A percentile compares a stretch with the other conserved stretches of the same genome.
phyloP scores from a whole-genome alignment of 108 stramenopile species.

The Cyclostephanos tholiformis region DNA sequence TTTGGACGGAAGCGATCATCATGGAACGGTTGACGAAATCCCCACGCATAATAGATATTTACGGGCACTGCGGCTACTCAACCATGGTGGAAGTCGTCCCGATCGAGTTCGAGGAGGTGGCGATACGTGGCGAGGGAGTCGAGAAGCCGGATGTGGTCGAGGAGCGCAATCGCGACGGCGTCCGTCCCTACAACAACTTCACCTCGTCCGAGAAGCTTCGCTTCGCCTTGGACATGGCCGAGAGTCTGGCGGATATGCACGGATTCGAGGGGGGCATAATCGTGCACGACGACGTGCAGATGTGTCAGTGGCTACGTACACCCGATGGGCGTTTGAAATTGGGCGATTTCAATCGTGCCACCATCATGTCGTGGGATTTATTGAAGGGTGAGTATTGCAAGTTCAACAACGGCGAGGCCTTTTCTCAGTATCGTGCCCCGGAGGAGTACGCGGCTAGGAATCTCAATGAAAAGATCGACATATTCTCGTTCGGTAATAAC shows the following conservation, averaged over 20 bases:
- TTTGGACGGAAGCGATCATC: conserved; percentile 64
- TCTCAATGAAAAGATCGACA: conserved; percentile 77
- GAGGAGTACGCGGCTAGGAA: conserved; percentile 65
- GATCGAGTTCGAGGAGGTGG: conserved; percentile 60
- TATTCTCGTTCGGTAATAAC: conserved; percentile 76
- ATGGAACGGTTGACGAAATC: conserved; percentile 70
- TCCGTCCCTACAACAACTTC: conserved; percentile 60
- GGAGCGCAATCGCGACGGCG: conserved; percentile 48
- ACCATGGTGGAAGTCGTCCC: conserved; percentile 63
- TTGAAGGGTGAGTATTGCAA: conserved; percentile 62
- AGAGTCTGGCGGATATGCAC: conserved; percentile 72
- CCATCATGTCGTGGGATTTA: conserved; percentile 60
- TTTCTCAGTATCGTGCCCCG: conserved; percentile 59
- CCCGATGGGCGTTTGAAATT: conserved; percentile 66
- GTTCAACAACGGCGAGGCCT: conserved; percentile 66
- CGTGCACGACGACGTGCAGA: conserved; percentile 79
- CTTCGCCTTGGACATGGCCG: conserved; percentile 69
- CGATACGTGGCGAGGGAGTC: conserved; percentile 51
- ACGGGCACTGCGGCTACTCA: conserved; percentile 67
- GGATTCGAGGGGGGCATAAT: conserved; percentile 68
- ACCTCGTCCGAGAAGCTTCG: conserved; percentile 65
- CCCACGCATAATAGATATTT: conserved; percentile 69
- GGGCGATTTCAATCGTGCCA: conserved; percentile 84
- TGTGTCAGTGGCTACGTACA: conserved; percentile 76
- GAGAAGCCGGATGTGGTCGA: conserved; percentile 42